Evolutionary conservation across 257 asterid genomes (phyloP).

Genomic region (Dorcoceras hygrometricum): DNA sequence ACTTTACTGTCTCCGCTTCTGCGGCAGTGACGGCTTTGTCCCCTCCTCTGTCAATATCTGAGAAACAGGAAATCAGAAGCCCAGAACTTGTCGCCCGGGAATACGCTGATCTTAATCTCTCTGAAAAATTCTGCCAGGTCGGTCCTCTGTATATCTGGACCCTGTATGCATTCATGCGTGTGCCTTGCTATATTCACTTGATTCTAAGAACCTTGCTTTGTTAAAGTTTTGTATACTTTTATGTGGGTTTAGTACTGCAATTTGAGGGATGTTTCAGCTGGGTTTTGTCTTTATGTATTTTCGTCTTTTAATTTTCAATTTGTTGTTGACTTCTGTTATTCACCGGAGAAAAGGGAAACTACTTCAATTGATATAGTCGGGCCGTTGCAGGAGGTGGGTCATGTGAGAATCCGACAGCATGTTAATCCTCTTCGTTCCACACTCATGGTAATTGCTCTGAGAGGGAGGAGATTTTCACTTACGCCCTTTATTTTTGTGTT

Average conservation of each 20-base stretch:
- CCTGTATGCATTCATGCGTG: no score
- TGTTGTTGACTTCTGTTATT: no score
- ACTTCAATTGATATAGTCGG: not conserved
- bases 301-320: no score
- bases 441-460: conserved; percentile 53
- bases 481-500: conserved; percentile 9
- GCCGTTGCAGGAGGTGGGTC: conserved; percentile 77
- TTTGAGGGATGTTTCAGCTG: not conserved
- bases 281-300: not conserved
- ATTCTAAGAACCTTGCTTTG: not conserved
- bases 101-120: conserved; percentile 76
- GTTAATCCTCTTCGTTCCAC: conserved; percentile 78
- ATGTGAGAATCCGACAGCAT: conserved; percentile 87
- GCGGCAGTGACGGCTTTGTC: conserved; percentile 22
- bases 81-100: conserved; percentile 65
- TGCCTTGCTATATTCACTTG: no score
- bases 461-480: conserved; percentile 3
- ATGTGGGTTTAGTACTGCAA: not conserved
- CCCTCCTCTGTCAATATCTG: conserved; percentile 26
- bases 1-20: conserved; percentile 24
- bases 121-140: conserved; percentile 54
- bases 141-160: not conserved
- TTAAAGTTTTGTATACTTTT: not conserved
- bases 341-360: no score
- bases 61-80: conserved; percentile 40